Percentiles rank a stretch among this genome's conserved stretches.
phyloP scores from a whole-genome alignment of 768 basidiomycete species.

The Mycena filopes region DNA sequence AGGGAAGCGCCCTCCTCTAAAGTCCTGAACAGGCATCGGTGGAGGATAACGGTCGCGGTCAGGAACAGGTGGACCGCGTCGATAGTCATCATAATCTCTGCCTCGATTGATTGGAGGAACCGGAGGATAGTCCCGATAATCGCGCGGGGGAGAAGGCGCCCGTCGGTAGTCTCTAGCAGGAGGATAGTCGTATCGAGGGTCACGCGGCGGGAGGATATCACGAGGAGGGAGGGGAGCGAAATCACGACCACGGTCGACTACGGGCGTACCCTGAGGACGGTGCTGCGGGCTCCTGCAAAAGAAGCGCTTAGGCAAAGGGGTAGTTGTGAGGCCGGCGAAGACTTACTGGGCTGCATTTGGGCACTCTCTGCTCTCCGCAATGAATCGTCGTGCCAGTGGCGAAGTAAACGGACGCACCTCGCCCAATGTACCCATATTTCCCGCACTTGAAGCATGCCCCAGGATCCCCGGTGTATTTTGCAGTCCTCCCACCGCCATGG shows the following conservation, averaged over 20 bases:
- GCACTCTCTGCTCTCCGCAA: conserved; percentile 67
- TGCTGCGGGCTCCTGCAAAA: conserved; percentile 50
- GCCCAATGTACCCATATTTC: conserved; percentile 90
- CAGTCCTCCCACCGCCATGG: conserved; percentile 83
- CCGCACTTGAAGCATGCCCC: conserved; percentile 92
- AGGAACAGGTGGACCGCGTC: conserved; percentile 55
- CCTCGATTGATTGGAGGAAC: conserved; percentile 55
- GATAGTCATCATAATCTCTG: conserved; percentile 79
- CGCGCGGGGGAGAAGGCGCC: conserved; percentile 70
- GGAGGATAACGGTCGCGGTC: conserved; percentile 65
- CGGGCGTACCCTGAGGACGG: conserved; percentile 56
- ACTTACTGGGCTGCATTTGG: conserved; percentile 69
- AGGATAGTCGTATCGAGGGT: conserved; percentile 69
- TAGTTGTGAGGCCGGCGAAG: background rate
- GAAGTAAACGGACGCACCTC: conserved; percentile 59
- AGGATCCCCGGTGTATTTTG: conserved; percentile 86
- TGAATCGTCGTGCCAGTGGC: background rate
- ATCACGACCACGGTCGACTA: conserved; percentile 72
- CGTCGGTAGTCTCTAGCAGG: conserved; percentile 69
- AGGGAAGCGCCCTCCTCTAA: conserved; percentile 68
- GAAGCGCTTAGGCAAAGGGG: conserved; percentile 11
- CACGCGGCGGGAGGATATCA: conserved; percentile 56
- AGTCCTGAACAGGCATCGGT: conserved; percentile 59
- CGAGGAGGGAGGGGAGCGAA: conserved; percentile 56
- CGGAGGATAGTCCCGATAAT: conserved; percentile 72